Evolutionary conservation across 208 protist genomes (phyloP), one percentile per base, ranked within the genome.

Genomic region (Histomonas meleagridis): DNA sequence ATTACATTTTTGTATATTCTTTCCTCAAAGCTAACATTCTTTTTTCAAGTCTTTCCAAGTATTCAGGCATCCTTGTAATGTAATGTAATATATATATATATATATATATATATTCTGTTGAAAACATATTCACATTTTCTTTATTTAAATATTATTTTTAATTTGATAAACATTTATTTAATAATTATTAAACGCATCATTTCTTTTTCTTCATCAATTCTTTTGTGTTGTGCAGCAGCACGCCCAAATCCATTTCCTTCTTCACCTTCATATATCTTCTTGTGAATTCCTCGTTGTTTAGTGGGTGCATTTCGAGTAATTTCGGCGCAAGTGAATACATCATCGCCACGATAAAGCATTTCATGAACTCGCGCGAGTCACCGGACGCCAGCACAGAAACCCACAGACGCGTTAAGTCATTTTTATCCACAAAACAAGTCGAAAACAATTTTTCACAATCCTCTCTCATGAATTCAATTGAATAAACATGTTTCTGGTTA

Each of bases 401-500:
- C 76, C 76, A 86, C 7, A 86, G 38, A 7, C 46, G 23, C 28
- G 18, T 32, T 32, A 86, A 0, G 2, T 86, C 76, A n/a, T 28
- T 23, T 38, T 14, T 18, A 57, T 46, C 55, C n/a, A n/a, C n/a
- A 26, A 86, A 86, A 46, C 76, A 55, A 38, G 23, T 51, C 38
- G 76, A 46, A 28, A 86, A 86, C 43, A 32, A 55, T 53, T 18
- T 26, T 5, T 40, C 18, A 48, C 40, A 86, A 48, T 86, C 76
- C 32, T 86, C 46, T 12, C 23, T 43, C 1, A 86, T 14, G 26
- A 86, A 86, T 55, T 86, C 76, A 3, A 86, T 9, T 38, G 76
- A 86, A 38, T 55, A 86, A 55, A n/a, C 76, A 57, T 86, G 76
- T 26, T 86, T 86, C 26, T 86, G 76, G 35, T 51, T 40, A 26